Evolutionary conservation across 106 monocot species (phyloP).

Genomic region (Vanilla planifolia): DNA sequence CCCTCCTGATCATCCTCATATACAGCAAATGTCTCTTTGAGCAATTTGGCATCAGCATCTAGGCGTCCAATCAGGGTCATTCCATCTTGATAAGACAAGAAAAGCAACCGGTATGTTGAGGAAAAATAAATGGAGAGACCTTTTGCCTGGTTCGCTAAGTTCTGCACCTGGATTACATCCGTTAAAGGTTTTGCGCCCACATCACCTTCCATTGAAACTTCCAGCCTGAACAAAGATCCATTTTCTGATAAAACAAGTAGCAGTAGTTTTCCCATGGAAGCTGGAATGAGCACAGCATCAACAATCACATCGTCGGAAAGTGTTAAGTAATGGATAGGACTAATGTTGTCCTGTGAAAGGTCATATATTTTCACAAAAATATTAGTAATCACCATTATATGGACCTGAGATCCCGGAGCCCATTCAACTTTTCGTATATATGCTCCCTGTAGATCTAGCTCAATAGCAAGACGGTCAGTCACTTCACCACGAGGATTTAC

Average conservation of each 20-base stretch:
- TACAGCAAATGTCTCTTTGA: slow-evolving; percentile 55
- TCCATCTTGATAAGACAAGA: slow-evolving; percentile 89
- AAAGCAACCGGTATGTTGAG: slow-evolving; percentile 64
- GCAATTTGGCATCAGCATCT: slow-evolving; percentile 42
- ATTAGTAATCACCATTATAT: slow-evolving; percentile 87
- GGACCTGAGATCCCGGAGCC: slow-evolving; percentile 98
- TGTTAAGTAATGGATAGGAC: slow-evolving; percentile 91
- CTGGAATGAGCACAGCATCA: slow-evolving; percentile 80
- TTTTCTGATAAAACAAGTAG: slow-evolving; percentile 81
- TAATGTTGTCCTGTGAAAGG: slow-evolving; percentile 94
- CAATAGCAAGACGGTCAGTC: slow-evolving; percentile 94
- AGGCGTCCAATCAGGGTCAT: slow-evolving; percentile 68
- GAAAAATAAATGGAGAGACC: slow-evolving; percentile 80
- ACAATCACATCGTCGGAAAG: slow-evolving; percentile 65
- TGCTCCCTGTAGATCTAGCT: slow-evolving; percentile 87
- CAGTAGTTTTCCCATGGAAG: slow-evolving; percentile 74
- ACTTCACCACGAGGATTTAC: slow-evolving; percentile 96
- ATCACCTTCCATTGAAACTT: slow-evolving; percentile 72
- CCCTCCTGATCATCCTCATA: slow-evolving; percentile 75
- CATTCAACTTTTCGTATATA: slow-evolving; percentile 85
- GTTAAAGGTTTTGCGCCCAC: slow-evolving; percentile 70
- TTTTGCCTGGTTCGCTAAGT: slow-evolving; percentile 29
- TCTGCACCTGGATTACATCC: slow-evolving; percentile 47
- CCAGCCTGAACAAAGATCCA: slow-evolving; percentile 62
- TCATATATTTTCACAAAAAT: slow-evolving; percentile 99